A percentile compares a stretch with the other conserved stretches of the same genome.
Conservation (phyloP, 2,329 filamentous ascomycete species). For the Pyrenophora teres region DNA sequence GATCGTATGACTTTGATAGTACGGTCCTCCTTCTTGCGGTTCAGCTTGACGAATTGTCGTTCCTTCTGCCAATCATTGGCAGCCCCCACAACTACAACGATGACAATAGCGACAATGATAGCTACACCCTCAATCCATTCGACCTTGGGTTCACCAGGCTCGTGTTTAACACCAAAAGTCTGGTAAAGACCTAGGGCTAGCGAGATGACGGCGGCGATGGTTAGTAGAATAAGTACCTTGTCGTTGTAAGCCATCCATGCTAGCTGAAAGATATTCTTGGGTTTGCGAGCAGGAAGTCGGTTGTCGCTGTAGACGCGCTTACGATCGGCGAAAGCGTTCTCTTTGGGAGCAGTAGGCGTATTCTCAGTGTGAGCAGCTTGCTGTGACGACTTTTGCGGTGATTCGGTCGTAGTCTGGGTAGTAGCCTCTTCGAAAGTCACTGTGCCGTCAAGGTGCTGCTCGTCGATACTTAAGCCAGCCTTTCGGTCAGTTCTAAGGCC, state of each 20-base stretch:
- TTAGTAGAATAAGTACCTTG: conserved; percentile 63
- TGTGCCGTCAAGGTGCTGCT: conserved; percentile 64
- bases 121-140: conserved; percentile 85
- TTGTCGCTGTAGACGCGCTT: conserved; percentile 73
- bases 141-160: conserved; percentile 59
- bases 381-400: conserved; percentile 23
- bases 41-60: conserved; percentile 77
- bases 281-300: conserved; percentile 69
- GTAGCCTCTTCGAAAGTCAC: conserved; percentile 71
- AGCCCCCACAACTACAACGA: conserved; percentile 78
- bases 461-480: conserved; percentile 72
- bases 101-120: conserved; percentile 75
- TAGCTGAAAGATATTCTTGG: conserved; percentile 70
- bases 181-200: conserved; percentile 77
- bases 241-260: conserved; percentile 86
- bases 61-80: conserved; percentile 84
- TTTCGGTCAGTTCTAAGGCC: conserved; percentile 69
- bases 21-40: conserved; percentile 78
- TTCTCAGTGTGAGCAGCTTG: conserved; percentile 24
- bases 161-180: conserved; percentile 64
- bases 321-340: conserved; percentile 61
- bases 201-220: conserved; percentile 72
- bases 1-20: conserved; percentile 77
- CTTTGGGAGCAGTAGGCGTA: conserved; percentile 30
- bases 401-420: conserved; percentile 27